Base-by-base conservation (phyloP, 148 eudicot species). In the Heliamphora exappendiculata region DNA sequence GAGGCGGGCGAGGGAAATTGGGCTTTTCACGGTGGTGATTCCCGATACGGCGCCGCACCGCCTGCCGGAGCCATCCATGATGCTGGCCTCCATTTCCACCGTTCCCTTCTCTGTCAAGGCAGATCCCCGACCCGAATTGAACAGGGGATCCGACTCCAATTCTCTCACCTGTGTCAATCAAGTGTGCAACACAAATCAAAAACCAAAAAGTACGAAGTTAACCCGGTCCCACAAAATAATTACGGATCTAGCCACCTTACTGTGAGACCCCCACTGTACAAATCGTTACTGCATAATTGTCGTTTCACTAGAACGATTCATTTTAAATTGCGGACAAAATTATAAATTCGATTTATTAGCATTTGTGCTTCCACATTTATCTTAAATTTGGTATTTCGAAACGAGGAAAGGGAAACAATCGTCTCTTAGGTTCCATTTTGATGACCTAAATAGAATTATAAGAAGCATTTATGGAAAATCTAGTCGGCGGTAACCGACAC, bases 1-100 rank as follows among this genome's bases (percentile, higher is more conserved):
- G 7, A 89, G 89, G 12, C 94, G 89, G 31, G 96, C 96, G 0
- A 91, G 82, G 7, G 96, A 91, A 7, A 91, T 49, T 0, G 98
- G 93, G 80, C 88, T 93, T 72, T 91, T 89, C 50, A 93, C 98
- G 4, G 90, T 91, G 51, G 92, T 84, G 22, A 93, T 26, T 2
- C 98, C 97, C 0, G 98, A 93, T 50, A 93, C 96, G 31, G 96
- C 96, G 11, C 98, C 98, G 76, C 88, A 93, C 57, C 93, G 83
- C 67, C 93, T 51, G 5, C 85, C 86, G 0, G 37, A 22, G 6
- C 98, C 98, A 55, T 93, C 94, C 98, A 93, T 93, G 69, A 93
- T 93, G 75, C 97, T 89, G 0, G 98, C 97, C 81, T 93, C 97
- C 98, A 93, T 93, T 90, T 91, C 98, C 82, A 88, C 98, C 76